Conservation (phyloP, 345 rosid species). For the Populus pruinosa region DNA sequence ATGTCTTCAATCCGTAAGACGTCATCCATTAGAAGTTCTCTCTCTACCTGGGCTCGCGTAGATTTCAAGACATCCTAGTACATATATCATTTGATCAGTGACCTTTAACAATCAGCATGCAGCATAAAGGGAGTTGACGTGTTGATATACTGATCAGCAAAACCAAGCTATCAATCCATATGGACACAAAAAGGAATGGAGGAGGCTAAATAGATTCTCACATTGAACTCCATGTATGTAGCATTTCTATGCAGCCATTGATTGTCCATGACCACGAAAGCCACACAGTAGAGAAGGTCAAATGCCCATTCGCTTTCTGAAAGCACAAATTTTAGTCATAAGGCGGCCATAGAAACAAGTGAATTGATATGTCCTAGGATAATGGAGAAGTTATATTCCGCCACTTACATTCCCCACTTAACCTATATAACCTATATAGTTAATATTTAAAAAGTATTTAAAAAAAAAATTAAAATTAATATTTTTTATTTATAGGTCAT, state of each 20-base stretch:
- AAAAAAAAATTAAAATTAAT: too few relatives aligned
- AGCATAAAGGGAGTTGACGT: not conserved
- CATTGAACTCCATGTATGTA: constrained; percentile 94
- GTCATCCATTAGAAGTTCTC: constrained; percentile 82
- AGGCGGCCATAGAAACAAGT: not conserved
- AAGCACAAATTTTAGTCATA: not conserved
- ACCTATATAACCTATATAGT: too few relatives aligned
- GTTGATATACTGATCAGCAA: not conserved
- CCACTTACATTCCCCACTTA: not conserved
- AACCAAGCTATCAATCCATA: not conserved
- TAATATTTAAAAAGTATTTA: too few relatives aligned
- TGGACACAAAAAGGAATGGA: not conserved
- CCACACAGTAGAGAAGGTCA: constrained; percentile 88
- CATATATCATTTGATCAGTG: not conserved
- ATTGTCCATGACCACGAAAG: constrained; percentile 85
- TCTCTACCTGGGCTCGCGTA: constrained; percentile 68
- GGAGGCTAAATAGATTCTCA: constrained; percentile 31
- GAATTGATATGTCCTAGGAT: not conserved
- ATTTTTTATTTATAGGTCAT: too few relatives aligned
- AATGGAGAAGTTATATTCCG: not conserved
- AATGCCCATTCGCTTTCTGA: constrained; percentile 91
- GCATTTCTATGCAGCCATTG: constrained; percentile 91
- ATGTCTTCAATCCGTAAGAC: constrained; percentile 74
- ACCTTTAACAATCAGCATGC: not conserved
- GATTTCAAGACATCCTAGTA: constrained; percentile 72